Conservation (phyloP, 176 grass and related monocot species). For the Oryza nivara region DNA sequence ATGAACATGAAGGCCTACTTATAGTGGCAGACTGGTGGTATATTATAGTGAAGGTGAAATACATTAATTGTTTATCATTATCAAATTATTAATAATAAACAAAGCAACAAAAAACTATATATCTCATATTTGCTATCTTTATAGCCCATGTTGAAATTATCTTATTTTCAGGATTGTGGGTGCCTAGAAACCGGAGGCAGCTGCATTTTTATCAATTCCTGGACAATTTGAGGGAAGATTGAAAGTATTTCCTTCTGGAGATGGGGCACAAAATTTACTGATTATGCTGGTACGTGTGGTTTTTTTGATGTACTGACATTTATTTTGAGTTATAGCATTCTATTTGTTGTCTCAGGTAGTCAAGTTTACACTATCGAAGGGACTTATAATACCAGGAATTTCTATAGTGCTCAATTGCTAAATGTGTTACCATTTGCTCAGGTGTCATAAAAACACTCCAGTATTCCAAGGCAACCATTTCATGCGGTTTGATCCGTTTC, state of each 20-base stretch:
- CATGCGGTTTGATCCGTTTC: not conserved
- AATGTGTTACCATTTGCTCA: constrained; percentile 19
- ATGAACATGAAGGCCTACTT: not conserved
- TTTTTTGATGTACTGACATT: constrained; percentile 9
- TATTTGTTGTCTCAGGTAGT: constrained; percentile 2
- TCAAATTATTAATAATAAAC: not conserved
- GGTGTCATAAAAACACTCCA: constrained; percentile 34
- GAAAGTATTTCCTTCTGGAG: not conserved
- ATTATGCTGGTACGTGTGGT: not conserved
- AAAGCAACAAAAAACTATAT: not conserved
- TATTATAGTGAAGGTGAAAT: not conserved
- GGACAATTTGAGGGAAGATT: not conserved
- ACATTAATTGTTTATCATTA: not conserved
- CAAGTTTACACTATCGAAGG: not conserved
- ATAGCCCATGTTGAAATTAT: not conserved
- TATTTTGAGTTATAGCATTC: not conserved
- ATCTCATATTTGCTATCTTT: not conserved
- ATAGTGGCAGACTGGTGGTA: not conserved
- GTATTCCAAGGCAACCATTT: not conserved
- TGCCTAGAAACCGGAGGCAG: not conserved
- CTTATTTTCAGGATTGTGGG: not conserved
- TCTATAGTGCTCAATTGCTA: not conserved
- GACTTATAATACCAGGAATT: not conserved
- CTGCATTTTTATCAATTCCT: not conserved
- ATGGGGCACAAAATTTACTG: not conserved